phyloP scores from a whole-genome alignment of 495 filamentous ascomycete genomes.

The Hypoxylon fuscum region DNA sequence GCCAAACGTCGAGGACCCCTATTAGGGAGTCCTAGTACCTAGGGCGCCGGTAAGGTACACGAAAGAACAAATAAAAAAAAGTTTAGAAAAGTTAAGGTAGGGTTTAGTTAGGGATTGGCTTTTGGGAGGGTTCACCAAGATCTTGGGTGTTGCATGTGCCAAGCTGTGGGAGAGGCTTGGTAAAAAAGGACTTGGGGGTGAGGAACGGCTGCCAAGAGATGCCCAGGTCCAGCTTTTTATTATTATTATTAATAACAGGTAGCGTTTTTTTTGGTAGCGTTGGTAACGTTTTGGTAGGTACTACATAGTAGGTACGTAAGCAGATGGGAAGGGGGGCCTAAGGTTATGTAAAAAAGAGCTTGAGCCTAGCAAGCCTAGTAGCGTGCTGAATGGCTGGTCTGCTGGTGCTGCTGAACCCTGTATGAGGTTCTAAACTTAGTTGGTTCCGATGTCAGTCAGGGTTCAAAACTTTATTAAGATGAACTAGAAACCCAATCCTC shows the following conservation, averaged over 20 bases:
- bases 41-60: conserved; percentile 29
- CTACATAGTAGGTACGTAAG: too few relatives aligned
- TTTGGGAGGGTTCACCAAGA: conserved; percentile 40
- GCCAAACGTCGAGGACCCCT: conserved; percentile 23
- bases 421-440: too few relatives aligned
- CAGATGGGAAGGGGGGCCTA: too few relatives aligned
- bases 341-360: too few relatives aligned
- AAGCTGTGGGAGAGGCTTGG: conserved; percentile 48
- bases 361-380: too few relatives aligned
- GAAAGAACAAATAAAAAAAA: conserved; percentile 9
- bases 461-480: too few relatives aligned
- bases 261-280: not conserved
- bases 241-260: conserved; percentile 33
- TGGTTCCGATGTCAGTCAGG: too few relatives aligned
- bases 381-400: too few relatives aligned
- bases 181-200: conserved; percentile 43
- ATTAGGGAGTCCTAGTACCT: conserved; percentile 26
- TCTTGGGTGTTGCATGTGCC: conserved; percentile 49
- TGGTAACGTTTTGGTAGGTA: not conserved
- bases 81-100: conserved; percentile 18
- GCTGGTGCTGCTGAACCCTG: too few relatives aligned
- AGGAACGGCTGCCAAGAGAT: conserved; percentile 47
- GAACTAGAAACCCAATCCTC: too few relatives aligned
- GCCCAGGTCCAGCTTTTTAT: conserved; percentile 34
- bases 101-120: conserved; percentile 35